Conservation (phyloP, 2,329 filamentous ascomycete genomes). For the Pestalotiopsis sp. region DNA sequence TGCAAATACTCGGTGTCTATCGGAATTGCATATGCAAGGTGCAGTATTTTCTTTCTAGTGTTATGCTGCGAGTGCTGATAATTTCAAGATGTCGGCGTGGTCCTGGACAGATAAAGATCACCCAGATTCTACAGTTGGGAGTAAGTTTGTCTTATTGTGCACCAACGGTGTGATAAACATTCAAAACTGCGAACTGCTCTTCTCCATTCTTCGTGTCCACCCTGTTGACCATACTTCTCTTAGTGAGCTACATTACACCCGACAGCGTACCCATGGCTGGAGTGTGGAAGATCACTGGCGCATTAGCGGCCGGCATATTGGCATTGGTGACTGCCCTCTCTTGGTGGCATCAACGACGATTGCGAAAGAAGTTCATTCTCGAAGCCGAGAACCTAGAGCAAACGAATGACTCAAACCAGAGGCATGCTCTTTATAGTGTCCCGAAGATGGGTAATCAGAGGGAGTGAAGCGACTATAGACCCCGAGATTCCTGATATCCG, state of each 20-base stretch:
- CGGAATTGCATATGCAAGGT: constrained; percentile 9
- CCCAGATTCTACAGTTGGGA: neutral
- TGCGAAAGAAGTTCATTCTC: neutral
- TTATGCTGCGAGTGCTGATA: neutral
- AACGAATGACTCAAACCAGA: neutral
- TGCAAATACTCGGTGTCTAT: constrained; percentile 6
- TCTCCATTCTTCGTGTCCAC: neutral
- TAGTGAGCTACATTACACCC: constrained; percentile 2
- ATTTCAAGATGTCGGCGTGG: neutral
- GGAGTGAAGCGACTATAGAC: neutral
- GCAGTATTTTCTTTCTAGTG: neutral
- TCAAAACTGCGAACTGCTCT: neutral
- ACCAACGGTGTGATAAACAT: neutral
- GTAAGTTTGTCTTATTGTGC: neutral
- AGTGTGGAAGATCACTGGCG: neutral
- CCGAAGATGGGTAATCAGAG: neutral
- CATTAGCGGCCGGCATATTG: neutral
- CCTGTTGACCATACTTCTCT: neutral
- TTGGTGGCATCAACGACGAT: constrained; percentile 5
- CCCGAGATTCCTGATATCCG: no score
- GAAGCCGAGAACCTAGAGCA: neutral
- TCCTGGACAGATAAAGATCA: neutral
- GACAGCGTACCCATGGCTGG: neutral
- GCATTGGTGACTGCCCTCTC: neutral
- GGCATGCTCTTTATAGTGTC: neutral